These are phyloP conservation scores for Ophiostoma tasmaniense DNA, from an alignment of 2,329 filamentous ascomycete genomes.

Conservation along the genomic window DNA sequence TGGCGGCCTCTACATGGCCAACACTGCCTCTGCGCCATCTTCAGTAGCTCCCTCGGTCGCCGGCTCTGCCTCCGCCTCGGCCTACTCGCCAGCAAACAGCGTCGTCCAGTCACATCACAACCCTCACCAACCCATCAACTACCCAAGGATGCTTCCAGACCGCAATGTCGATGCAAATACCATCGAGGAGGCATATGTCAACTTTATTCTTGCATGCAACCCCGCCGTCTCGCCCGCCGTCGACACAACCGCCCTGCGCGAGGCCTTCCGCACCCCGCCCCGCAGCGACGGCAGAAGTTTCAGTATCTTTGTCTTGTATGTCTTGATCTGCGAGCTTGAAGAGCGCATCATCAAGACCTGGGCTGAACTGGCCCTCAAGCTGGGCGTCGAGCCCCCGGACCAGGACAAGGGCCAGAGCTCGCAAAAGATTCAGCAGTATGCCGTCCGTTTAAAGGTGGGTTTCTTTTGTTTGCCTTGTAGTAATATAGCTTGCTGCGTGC, in stretches of 20 bases:
- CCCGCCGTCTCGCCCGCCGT: constrained; percentile 63
- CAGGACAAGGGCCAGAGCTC: constrained; percentile 76
- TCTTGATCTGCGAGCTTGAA: constrained; percentile 71
- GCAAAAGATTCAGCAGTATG: constrained; percentile 93
- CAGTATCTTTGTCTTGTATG: constrained; percentile 65
- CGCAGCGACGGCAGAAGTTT: constrained; percentile 85
- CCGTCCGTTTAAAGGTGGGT: constrained; percentile 74
- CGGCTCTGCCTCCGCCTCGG: background rate
- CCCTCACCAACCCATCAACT: background rate
- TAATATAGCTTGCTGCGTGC: no score
- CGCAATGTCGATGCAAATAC: constrained; percentile 58
- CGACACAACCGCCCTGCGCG: constrained; percentile 62
- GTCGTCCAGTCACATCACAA: background rate
- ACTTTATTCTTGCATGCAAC: constrained; percentile 87
- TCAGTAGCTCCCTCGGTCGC: background rate
- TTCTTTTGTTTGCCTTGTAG: background rate
- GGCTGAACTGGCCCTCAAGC: constrained; percentile 74
- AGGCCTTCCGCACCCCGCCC: constrained; percentile 69
- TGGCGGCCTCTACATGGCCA: constrained; percentile 11
- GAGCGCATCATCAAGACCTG: constrained; percentile 83
- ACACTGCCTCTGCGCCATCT: background rate
- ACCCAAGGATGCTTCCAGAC: constrained; percentile 40
- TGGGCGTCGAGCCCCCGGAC: constrained; percentile 83
- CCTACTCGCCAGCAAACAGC: background rate
- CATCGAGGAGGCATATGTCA: constrained; percentile 74